Evolutionary conservation across 306 rosid species (phyloP).

Genomic region (Coriaria nepalensis): DNA sequence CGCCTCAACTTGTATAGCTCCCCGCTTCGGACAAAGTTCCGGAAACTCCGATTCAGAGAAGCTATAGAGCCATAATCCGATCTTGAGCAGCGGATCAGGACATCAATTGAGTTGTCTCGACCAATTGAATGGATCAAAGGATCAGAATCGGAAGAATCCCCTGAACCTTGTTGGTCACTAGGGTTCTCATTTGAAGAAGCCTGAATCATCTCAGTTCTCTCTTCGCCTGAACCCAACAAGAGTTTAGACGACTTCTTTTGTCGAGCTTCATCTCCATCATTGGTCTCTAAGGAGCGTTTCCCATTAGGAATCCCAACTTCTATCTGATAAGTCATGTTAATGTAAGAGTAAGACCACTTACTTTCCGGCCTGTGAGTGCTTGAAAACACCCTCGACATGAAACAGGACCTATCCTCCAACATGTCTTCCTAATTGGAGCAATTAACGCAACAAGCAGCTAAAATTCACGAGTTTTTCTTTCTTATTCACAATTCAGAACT

Average conservation of each 20-base stretch:
- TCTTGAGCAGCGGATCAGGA: constrained; percentile 72
- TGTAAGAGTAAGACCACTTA: constrained; percentile 49
- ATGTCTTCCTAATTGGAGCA: constrained; percentile 37
- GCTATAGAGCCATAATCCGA: constrained; percentile 74
- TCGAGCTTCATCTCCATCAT: constrained; percentile 26
- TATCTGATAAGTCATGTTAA: constrained; percentile 35
- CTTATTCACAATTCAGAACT: no score
- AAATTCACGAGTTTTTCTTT: background rate
- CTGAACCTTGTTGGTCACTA: constrained; percentile 19
- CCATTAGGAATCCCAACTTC: constrained; percentile 36
- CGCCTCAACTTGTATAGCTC: constrained; percentile 74
- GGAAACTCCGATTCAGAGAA: constrained; percentile 48
- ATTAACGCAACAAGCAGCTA: constrained; percentile 11
- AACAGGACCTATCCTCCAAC: constrained; percentile 71
- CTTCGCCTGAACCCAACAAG: constrained; percentile 21
- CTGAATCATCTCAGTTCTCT: constrained; percentile 17
- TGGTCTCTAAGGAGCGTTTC: constrained; percentile 42
- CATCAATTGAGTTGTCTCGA: constrained; percentile 61
- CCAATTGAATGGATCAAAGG: constrained; percentile 44
- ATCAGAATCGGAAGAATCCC: constrained; percentile 46
- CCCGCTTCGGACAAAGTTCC: constrained; percentile 47
- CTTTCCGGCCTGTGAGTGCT: constrained; percentile 47
- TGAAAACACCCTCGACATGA: constrained; percentile 56
- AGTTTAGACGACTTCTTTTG: constrained; percentile 33
- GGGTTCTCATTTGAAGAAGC: constrained; percentile 22